Evolutionary conservation across 169 alveolate genomes (phyloP).

Genomic region (Fabrea salina): DNA sequence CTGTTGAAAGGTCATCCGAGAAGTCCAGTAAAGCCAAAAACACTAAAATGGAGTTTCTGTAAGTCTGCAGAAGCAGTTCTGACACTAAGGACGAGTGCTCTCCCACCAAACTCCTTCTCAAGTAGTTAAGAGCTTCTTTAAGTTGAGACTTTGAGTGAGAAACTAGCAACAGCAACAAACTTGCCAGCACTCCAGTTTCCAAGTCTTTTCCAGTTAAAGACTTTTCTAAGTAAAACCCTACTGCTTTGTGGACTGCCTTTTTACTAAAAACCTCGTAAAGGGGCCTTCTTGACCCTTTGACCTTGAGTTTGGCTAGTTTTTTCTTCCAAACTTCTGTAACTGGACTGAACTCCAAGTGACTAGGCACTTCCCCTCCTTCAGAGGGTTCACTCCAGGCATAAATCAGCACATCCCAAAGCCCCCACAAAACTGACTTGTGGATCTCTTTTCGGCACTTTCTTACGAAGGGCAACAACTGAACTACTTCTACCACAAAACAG

Average conservation of each 20-base stretch:
- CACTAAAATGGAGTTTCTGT: neutral
- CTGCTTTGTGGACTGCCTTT: neutral
- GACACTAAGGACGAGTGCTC: neutral
- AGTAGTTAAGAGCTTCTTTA: neutral
- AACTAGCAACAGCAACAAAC: neutral
- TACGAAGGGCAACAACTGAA: neutral
- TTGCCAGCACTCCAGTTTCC: neutral
- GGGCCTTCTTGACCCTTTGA: neutral
- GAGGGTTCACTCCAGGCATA: neutral
- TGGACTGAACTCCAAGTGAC: neutral
- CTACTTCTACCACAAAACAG: neutral
- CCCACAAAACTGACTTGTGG: neutral
- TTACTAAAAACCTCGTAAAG: neutral
- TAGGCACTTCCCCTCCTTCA: neutral
- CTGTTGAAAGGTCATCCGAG: neutral
- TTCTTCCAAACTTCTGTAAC: neutral
- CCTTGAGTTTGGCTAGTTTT: neutral
- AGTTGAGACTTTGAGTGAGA: neutral
- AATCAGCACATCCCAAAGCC: neutral
- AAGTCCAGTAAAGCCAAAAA: neutral
- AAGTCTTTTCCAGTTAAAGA: neutral
- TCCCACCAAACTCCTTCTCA: neutral
- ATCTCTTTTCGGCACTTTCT: neutral
- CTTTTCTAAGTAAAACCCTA: neutral
- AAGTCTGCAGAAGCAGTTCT: neutral